These are phyloP conservation scores for Hypoxylon perforatum DNA, from an alignment of 495 filamentous ascomycete genomes.

Conservation along the genomic window DNA sequence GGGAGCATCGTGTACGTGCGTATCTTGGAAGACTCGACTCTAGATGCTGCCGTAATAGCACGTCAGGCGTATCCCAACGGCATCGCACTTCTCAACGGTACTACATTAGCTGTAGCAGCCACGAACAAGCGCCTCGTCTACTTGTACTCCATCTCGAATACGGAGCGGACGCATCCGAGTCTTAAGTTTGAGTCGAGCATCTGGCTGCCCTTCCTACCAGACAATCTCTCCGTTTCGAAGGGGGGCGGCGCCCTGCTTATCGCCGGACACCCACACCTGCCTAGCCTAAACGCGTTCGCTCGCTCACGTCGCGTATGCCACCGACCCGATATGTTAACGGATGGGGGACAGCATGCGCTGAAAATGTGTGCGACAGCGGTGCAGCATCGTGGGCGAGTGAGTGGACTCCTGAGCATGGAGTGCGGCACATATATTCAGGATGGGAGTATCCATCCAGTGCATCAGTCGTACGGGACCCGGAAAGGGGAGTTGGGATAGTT, in stretches of 20 bases:
- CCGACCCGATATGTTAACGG: neutral
- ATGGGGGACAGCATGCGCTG: neutral
- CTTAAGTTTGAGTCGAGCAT: neutral
- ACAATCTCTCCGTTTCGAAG: constrained; percentile 5
- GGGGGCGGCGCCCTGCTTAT: constrained; percentile 2
- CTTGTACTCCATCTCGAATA: neutral
- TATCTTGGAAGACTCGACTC: neutral
- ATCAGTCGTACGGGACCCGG: too few species aligned
- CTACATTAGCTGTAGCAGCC: neutral
- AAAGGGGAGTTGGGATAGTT: too few species aligned
- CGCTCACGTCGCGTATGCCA: constrained; percentile 1
- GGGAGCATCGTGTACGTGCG: constrained; percentile 4
- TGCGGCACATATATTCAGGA: too few species aligned
- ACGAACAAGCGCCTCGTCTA: constrained; percentile 1
- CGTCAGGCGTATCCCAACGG: constrained; percentile 4
- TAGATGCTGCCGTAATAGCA: constrained; percentile 2
- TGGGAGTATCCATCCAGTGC: too few species aligned
- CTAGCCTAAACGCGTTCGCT: neutral
- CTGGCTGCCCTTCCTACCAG: neutral
- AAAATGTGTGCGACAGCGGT: neutral
- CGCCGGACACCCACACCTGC: constrained; percentile 8
- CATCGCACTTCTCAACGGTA: neutral
- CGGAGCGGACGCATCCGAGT: neutral
- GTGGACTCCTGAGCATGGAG: too few species aligned
- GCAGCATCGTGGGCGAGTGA: too few species aligned